Evolutionary conservation across 768 basidiomycete species (phyloP).

Genomic region (Neoboletus subvelutipes): DNA sequence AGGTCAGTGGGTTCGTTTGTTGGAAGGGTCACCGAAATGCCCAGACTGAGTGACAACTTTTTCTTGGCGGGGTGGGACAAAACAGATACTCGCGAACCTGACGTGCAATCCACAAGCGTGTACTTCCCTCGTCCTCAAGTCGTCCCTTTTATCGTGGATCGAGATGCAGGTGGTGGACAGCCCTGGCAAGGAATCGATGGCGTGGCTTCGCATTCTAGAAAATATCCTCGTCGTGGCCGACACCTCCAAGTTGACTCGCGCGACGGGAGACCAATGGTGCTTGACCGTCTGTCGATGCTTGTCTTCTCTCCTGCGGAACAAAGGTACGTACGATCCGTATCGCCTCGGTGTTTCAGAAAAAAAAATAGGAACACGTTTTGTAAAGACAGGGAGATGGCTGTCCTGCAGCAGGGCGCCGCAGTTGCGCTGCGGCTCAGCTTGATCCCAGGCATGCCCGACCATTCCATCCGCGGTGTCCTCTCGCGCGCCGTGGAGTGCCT

Average conservation of each 20-base stretch:
- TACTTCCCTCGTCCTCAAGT: slow-evolving; percentile 68
- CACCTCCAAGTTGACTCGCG: slow-evolving; percentile 47
- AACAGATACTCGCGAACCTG: slow-evolving; percentile 70
- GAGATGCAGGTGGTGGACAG: slow-evolving; percentile 57
- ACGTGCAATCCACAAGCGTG: slow-evolving; percentile 69
- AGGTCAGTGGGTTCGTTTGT: slow-evolving; percentile 44
- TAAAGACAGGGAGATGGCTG: slow-evolving; percentile 18
- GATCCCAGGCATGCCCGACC: slow-evolving; percentile 28
- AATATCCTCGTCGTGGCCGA: slow-evolving; percentile 58
- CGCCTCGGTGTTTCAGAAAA: not conserved
- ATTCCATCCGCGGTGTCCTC: slow-evolving; percentile 34
- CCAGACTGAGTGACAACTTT: not conserved
- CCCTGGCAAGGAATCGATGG: slow-evolving; percentile 42
- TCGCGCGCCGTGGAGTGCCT: slow-evolving; percentile 28
- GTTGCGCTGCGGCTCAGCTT: slow-evolving; percentile 39
- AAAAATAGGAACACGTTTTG: not conserved
- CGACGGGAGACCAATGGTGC: slow-evolving; percentile 63
- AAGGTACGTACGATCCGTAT: slow-evolving; percentile 4
- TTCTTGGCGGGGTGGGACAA: not conserved
- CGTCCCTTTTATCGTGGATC: slow-evolving; percentile 78
- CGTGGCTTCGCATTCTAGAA: slow-evolving; percentile 66
- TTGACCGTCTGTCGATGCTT: slow-evolving; percentile 54
- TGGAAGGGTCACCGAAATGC: not conserved
- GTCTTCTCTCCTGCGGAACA: slow-evolving; percentile 11
- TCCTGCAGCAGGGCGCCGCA: slow-evolving; percentile 27